Evolutionary conservation across 495 filamentous ascomycete genomes (phyloP).

Genomic region (Trichoderma erinaceum): DNA sequence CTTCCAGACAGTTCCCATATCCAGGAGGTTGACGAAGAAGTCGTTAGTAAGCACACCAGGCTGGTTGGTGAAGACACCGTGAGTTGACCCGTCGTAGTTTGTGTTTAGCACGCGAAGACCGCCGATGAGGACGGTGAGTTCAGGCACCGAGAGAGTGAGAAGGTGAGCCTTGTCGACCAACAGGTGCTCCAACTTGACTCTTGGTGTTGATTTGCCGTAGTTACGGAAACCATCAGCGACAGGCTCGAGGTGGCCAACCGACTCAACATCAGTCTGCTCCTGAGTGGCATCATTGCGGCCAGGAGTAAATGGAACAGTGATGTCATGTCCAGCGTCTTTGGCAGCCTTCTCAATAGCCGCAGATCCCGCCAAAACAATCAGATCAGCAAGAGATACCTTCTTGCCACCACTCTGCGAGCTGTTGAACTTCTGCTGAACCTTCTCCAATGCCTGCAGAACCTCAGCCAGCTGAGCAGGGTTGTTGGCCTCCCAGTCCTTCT

Average conservation of each 20-base stretch:
- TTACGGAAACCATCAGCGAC: slow-evolving; percentile 65
- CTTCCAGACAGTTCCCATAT: slow-evolving; percentile 59
- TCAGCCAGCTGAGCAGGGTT: slow-evolving; percentile 53
- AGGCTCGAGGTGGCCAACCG: slow-evolving; percentile 57
- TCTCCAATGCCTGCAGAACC: slow-evolving; percentile 52
- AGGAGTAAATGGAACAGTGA: slow-evolving; percentile 40
- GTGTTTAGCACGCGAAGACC: slow-evolving; percentile 58
- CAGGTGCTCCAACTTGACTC: slow-evolving; percentile 56
- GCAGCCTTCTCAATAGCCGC: slow-evolving; percentile 67
- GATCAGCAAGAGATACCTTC: slow-evolving; percentile 64
- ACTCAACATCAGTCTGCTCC: slow-evolving; percentile 59
- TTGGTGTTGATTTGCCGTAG: slow-evolving; percentile 54
- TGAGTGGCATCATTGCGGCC: slow-evolving; percentile 47
- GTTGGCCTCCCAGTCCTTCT: slow-evolving; percentile 63
- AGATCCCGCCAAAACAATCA: slow-evolving; percentile 63
- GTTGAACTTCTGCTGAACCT: slow-evolving; percentile 58
- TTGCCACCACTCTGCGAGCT: slow-evolving; percentile 39
- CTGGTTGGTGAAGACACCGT: slow-evolving; percentile 56
- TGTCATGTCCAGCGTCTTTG: slow-evolving; percentile 26
- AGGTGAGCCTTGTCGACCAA: slow-evolving; percentile 63
- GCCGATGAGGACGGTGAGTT: slow-evolving; percentile 60
- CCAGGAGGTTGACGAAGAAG: slow-evolving; percentile 70
- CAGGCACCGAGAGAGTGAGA: slow-evolving; percentile 60
- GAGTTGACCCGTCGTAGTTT: slow-evolving; percentile 58
- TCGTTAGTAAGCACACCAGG: slow-evolving; percentile 66